phyloP scores from a whole-genome alignment of 371 early-diverging fungal species.

The Funneliformis caledonium region DNA sequence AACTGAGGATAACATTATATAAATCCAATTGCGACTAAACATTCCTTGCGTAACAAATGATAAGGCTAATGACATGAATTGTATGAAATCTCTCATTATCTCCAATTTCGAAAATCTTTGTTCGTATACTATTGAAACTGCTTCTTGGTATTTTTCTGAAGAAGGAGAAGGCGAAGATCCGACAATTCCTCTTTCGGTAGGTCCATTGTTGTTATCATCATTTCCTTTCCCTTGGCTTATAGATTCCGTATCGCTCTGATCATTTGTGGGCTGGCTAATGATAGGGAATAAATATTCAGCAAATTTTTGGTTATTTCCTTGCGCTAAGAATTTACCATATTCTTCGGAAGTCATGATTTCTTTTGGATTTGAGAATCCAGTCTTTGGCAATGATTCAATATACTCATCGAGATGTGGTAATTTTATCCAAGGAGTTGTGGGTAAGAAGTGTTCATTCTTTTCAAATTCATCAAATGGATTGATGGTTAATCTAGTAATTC shows the following conservation, averaged over 20 bases:
- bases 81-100: constrained; percentile 56
- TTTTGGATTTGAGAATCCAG: constrained; percentile 33
- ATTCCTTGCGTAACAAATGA: constrained; percentile 43
- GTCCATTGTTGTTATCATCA: background rate
- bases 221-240: background rate
- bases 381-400: constrained; percentile 18
- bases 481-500: constrained; percentile 32
- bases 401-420: constrained; percentile 30
- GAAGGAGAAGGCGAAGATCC: background rate
- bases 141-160: background rate
- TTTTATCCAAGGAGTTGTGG: constrained; percentile 33
- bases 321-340: constrained; percentile 12
- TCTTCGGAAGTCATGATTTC: constrained; percentile 36
- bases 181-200: background rate
- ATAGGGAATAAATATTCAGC: constrained; percentile 48
- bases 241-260: constrained; percentile 40
- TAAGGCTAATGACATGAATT: constrained; percentile 52
- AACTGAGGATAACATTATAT: constrained; percentile 47
- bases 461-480: constrained; percentile 35
- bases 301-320: background rate
- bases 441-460: constrained; percentile 30
- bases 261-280: constrained; percentile 43
- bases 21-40: constrained; percentile 44
- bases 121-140: constrained; percentile 40
- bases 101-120: constrained; percentile 50